phyloP scores from a whole-genome alignment of 1,284 basidiomycete genomes.

The Microbotryum lychnidis-dioicae region DNA sequence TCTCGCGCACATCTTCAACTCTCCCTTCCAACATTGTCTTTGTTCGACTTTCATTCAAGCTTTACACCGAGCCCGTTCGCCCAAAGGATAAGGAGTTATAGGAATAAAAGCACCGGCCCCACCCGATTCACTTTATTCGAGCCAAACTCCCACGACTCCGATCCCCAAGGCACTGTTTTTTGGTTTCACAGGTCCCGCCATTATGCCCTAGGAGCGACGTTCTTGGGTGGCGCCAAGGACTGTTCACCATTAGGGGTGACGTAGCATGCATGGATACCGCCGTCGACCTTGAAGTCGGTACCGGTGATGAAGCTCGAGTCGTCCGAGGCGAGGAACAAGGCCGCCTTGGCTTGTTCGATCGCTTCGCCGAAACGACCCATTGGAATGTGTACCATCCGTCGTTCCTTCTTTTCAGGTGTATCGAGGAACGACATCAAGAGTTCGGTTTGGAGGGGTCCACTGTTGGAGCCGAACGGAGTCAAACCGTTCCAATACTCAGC shows the following conservation, averaged over 20 bases:
- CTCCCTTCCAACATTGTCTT: no score
- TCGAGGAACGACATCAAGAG: slow-evolving; percentile 96
- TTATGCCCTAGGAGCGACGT: slow-evolving; percentile 1
- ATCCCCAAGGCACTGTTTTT: no score
- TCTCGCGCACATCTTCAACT: no score
- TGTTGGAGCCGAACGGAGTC: slow-evolving; percentile 38
- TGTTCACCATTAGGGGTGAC: slow-evolving; percentile 45
- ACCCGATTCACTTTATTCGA: no score
- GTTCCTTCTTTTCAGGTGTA: slow-evolving; percentile 89
- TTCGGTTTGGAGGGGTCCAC: slow-evolving; percentile 84
- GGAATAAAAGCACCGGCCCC: no score
- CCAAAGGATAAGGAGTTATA: no score
- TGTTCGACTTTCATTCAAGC: no score
- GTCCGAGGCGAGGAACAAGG: slow-evolving; percentile 44
- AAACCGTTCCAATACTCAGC: neutral
- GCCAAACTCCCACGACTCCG: no score
- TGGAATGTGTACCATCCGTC: slow-evolving; percentile 81
- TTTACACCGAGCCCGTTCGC: no score
- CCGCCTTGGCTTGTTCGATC: slow-evolving; percentile 82
- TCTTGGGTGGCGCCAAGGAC: slow-evolving; percentile 18
- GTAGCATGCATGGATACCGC: slow-evolving; percentile 79
- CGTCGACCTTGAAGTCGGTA: slow-evolving; percentile 83
- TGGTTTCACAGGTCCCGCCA: no score
- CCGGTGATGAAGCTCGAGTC: slow-evolving; percentile 49
- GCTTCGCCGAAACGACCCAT: slow-evolving; percentile 97